Conservation (phyloP, 495 filamentous ascomycete species). For the Penicillium manginii region DNA sequence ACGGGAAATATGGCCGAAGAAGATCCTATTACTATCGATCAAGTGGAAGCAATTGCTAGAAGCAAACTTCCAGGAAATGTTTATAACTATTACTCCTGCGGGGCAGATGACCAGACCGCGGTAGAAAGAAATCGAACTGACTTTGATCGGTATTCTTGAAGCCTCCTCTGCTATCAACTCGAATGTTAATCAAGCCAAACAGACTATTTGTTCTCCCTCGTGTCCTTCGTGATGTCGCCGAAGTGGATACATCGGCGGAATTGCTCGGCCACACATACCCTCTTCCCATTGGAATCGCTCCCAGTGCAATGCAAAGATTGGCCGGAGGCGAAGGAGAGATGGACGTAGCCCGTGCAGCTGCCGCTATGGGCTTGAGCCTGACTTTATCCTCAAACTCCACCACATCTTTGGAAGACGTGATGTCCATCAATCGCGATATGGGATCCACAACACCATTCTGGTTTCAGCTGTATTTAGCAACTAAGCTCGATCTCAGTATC, state of each 20-base stretch:
- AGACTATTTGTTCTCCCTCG: slow-evolving; percentile 36
- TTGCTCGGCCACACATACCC: slow-evolving; percentile 45
- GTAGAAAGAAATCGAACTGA: slow-evolving; percentile 7
- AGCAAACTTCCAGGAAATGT: slow-evolving; percentile 8
- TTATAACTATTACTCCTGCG: slow-evolving; percentile 12
- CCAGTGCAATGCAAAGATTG: slow-evolving; percentile 80
- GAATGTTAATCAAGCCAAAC: background rate
- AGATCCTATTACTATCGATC: slow-evolving; percentile 6
- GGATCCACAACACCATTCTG: slow-evolving; percentile 40
- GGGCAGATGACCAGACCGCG: slow-evolving; percentile 9
- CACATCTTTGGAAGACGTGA: slow-evolving; percentile 50
- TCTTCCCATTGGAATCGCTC: slow-evolving; percentile 86
- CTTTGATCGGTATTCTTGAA: slow-evolving; percentile 5
- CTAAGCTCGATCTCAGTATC: slow-evolving; percentile 77
- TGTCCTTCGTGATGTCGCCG: slow-evolving; percentile 52
- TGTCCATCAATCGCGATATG: slow-evolving; percentile 11
- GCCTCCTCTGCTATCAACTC: background rate
- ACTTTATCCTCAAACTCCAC: slow-evolving; percentile 54
- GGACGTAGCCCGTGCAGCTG: slow-evolving; percentile 71
- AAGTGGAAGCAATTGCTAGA: slow-evolving; percentile 10
- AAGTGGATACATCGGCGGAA: slow-evolving; percentile 43
- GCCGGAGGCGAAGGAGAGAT: slow-evolving; percentile 82
- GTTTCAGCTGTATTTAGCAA: slow-evolving; percentile 84
- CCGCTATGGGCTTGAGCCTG: slow-evolving; percentile 67
- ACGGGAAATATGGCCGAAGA: background rate